A percentile compares a stretch with the other conserved stretches of the same genome.
Conservation (phyloP, 129 eudicot genomes). For the Scalesia atractyloides region DNA sequence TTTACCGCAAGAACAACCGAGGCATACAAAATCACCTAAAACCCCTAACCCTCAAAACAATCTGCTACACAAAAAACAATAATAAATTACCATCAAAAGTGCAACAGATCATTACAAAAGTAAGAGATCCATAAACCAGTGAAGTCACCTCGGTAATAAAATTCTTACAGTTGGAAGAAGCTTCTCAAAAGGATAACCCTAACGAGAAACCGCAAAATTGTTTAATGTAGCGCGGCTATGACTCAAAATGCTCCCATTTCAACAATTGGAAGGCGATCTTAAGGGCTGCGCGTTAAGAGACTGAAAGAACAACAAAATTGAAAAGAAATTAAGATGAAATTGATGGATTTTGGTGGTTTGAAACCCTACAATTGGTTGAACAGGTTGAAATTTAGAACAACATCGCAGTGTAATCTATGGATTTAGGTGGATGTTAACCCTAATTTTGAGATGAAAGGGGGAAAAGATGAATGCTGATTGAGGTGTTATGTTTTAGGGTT, state of each 20-base stretch:
- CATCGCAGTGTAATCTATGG: no score
- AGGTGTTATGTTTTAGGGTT: not conserved
- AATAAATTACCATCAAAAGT: not conserved
- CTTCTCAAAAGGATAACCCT: conserved; percentile 73
- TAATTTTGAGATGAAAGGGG: not conserved
- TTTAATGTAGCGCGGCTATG: conserved; percentile 87
- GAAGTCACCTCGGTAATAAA: conserved; percentile 6
- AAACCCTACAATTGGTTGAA: not conserved
- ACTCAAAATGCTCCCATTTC: conserved; percentile 96
- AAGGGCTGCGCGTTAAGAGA: conserved; percentile 69
- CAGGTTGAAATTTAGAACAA: no score
- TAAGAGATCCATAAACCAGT: not conserved
- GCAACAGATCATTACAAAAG: not conserved
- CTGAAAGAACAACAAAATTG: not conserved
- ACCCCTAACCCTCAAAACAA: conserved; percentile 17
- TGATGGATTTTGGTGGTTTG: not conserved
- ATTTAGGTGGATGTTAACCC: not conserved
- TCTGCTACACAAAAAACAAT: conserved; percentile 1
- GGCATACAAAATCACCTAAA: conserved; percentile 17
- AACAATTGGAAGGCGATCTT: conserved; percentile 87
- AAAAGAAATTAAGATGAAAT: not conserved
- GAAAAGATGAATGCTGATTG: not conserved
- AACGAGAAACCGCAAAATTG: conserved; percentile 35
- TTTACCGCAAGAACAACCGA: conserved; percentile 23
- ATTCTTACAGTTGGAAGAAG: conserved; percentile 1